Conservation (phyloP, 192 early-diverging fungal genomes). For the Podochytrium sp. region DNA sequence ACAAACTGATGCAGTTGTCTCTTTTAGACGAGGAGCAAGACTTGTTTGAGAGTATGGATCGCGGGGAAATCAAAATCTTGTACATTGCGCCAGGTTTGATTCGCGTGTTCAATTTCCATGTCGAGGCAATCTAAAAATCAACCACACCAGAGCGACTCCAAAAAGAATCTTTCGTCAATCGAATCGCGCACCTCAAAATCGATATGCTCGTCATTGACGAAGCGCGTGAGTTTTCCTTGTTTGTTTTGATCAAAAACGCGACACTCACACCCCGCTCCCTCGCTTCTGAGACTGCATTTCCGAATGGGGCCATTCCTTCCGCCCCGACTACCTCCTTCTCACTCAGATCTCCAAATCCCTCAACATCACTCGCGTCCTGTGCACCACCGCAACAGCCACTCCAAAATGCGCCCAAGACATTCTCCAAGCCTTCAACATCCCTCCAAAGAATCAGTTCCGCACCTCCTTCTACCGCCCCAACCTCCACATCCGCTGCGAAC, state of each 20-base stretch:
- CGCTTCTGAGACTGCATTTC: slow-evolving; percentile 64
- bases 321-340: slow-evolving; percentile 74
- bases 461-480: slow-evolving; percentile 81
- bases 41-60: slow-evolving; percentile 51
- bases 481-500: slow-evolving; percentile 36
- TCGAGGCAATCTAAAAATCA: too few species aligned
- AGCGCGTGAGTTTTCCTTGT: slow-evolving; percentile 57
- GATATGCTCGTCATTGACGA: slow-evolving; percentile 83
- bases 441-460: slow-evolving; percentile 59
- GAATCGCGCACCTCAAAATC: slow-evolving; percentile 52
- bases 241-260: background rate
- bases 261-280: background rate
- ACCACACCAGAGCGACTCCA: slow-evolving; percentile 77
- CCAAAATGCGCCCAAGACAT: slow-evolving; percentile 74
- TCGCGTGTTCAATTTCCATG: too few species aligned
- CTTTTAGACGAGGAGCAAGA: slow-evolving; percentile 43
- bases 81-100: slow-evolving; percentile 83
- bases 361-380: slow-evolving; percentile 73
- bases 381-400: slow-evolving; percentile 83
- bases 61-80: slow-evolving; percentile 63
- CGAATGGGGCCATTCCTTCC: slow-evolving; percentile 89
- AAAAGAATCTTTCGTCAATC: slow-evolving; percentile 58
- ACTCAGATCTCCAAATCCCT: slow-evolving; percentile 58
- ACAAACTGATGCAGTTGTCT: background rate
- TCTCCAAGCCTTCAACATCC: slow-evolving; percentile 64